Base-by-base conservation (phyloP, 208 protist species). In the Leishmania tropica region DNA sequence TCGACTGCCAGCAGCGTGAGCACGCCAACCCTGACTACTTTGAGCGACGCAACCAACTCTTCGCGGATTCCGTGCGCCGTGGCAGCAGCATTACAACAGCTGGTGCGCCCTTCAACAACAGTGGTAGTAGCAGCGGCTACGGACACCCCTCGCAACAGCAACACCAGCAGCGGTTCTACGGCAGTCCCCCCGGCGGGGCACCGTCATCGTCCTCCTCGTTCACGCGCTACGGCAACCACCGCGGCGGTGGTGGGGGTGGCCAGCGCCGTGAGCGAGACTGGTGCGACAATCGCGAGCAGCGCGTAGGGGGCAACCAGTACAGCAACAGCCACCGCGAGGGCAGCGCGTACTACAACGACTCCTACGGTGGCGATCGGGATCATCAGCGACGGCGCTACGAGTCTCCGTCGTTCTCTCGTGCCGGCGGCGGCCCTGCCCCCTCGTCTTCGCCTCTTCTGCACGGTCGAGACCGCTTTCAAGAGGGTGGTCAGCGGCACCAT, bases 1-100 rank as follows among this genome's bases (percentile, higher is more conserved):
- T 90, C 75, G 88, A 94, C 71, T 97, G 93, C 81, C 60, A 45
- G 28, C 75, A 86, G 42, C 89, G 90, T 28, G 86, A 88, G 51
- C 76, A 85, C 40, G 73, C 75, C 3, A 80, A 87, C 37, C 84
- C 89, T 2, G 93, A 97, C 80, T 78, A 82, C 64, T 95, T 90
- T 75, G 85, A 90, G 75, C 82, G 79, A 54, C 87, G 89, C 31
- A 35, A 85, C 21, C 73, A 81, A 53, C 76, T 85, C 10, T 72
- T 67, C 0, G 82, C 79, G 74, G 72, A 60, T 40, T 17, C 42
- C 70, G 68, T 35, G 45, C 64, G 24, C 31, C 42, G 51, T 64
- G 71, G 42, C 62, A 56, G 65, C 48, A 60, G 35, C 78, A 80
- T 15, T 47, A 51, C 58, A 3, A 15, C 24, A 71, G 28, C 37